These are phyloP conservation scores for Suhomyces prunicola DNA, from an alignment of 805 yeast genomes.

Conservation along the genomic window DNA sequence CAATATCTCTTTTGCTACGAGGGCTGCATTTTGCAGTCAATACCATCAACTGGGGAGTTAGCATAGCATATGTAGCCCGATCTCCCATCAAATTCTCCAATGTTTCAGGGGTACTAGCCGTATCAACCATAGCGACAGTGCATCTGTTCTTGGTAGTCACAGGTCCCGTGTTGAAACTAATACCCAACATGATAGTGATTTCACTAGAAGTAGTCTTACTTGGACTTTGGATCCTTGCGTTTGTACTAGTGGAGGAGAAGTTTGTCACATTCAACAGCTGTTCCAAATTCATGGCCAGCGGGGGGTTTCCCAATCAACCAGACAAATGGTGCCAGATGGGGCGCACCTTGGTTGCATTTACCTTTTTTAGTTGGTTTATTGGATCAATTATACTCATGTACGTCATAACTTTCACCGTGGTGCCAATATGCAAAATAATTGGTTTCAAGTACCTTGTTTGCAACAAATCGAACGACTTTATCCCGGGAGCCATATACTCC, in stretches of 20 bases:
- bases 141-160: constrained; percentile 5
- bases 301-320: background rate
- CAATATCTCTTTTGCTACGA: constrained; percentile 5
- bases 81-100: background rate
- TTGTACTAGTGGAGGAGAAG: constrained; percentile 1
- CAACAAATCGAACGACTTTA: constrained; percentile 1
- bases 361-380: constrained; percentile 7
- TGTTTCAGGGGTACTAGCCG: constrained; percentile 5
- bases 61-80: background rate
- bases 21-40: constrained; percentile 5
- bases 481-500: constrained; percentile 1
- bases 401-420: background rate
- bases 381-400: constrained; percentile 1
- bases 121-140: constrained; percentile 1
- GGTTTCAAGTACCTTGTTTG: background rate
- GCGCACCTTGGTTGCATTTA: constrained; percentile 7
- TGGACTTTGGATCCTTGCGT: constrained; percentile 7
- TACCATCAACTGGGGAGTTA: constrained; percentile 4
- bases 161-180: background rate
- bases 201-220: constrained; percentile 5
- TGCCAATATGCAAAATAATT: constrained; percentile 2
- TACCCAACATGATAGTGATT: constrained; percentile 5
- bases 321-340: constrained; percentile 8
- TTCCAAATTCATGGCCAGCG: background rate
- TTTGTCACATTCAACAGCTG: constrained; percentile 6